Conservation (phyloP, 257 asterid genomes). For the Solanum chaucha region DNA sequence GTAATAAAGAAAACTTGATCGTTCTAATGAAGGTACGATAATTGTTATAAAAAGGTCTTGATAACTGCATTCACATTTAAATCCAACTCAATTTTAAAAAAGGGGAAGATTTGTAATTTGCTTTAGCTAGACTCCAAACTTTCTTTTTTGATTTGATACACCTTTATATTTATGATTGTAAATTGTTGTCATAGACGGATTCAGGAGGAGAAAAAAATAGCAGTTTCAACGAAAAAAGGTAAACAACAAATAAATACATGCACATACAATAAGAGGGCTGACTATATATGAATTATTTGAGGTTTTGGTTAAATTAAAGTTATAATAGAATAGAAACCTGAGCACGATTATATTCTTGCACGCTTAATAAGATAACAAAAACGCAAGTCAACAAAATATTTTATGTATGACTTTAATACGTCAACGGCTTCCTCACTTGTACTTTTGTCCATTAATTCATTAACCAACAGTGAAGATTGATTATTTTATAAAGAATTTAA, state of each 20-base stretch:
- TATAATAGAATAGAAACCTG: background rate
- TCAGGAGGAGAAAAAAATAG: no score
- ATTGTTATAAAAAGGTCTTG: background rate
- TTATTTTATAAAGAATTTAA: background rate
- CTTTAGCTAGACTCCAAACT: background rate
- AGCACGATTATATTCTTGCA: background rate
- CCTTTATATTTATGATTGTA: background rate
- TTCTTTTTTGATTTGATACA: background rate
- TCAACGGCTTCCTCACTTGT: background rate
- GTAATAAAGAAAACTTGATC: background rate
- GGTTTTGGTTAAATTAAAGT: no score
- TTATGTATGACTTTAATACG: background rate
- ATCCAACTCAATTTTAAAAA: background rate
- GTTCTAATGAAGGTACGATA: background rate
- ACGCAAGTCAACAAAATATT: constrained; percentile 6
- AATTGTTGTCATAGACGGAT: no score
- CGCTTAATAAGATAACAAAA: constrained; percentile 7
- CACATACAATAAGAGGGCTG: no score
- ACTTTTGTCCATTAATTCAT: background rate
- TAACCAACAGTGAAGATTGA: background rate
- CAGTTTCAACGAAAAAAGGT: no score
- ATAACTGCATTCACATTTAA: background rate
- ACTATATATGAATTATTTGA: no score
- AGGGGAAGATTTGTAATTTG: background rate
- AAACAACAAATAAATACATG: no score